Conservation (phyloP, 2,329 filamentous ascomycete genomes). For the Ophiocordyceps sinensis region DNA sequence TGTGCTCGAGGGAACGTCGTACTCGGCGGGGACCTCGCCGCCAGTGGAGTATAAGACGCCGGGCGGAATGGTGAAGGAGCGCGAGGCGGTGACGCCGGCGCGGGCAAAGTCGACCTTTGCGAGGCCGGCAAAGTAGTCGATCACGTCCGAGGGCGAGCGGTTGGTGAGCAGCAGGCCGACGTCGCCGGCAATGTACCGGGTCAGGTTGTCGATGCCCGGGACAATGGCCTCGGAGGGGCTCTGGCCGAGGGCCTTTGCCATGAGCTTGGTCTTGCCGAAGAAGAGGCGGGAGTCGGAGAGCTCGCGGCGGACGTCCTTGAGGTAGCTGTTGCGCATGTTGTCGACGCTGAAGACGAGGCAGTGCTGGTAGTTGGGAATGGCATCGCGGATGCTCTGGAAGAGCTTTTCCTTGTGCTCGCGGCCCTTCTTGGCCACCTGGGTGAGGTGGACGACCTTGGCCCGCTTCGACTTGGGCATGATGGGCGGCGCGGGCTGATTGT, state of each 20-base stretch:
- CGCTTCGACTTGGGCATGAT: conserved; percentile 95
- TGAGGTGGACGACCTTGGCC: conserved; percentile 75
- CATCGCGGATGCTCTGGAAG: conserved; percentile 76
- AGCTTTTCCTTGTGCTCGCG: conserved; percentile 84
- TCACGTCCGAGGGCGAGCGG: conserved; percentile 51
- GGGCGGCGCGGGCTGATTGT: conserved; percentile 6
- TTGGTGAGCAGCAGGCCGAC: conserved; percentile 87
- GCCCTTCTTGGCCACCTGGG: conserved; percentile 83
- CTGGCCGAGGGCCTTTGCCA: conserved; percentile 83
- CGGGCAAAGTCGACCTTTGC: conserved; percentile 78
- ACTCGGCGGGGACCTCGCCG: conserved; percentile 63
- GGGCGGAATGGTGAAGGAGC: conserved; percentile 65
- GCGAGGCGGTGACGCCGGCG: conserved; percentile 61
- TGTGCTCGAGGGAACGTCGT: conserved; percentile 80
- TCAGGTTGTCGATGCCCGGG: conserved; percentile 58
- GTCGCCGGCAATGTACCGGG: conserved; percentile 58
- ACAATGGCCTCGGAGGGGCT: conserved; percentile 66
- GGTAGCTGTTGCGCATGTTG: conserved; percentile 95
- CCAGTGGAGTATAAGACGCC: conserved; percentile 71
- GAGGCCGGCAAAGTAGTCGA: conserved; percentile 58
- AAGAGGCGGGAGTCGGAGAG: conserved; percentile 72
- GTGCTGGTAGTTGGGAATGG: conserved; percentile 72
- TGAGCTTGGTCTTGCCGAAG: conserved; percentile 99
- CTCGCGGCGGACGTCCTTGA: conserved; percentile 80
- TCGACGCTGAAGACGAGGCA: conserved; percentile 89